Conservation (phyloP, 202 grass and related monocot species). For the Sporobolus alterniflorus region DNA sequence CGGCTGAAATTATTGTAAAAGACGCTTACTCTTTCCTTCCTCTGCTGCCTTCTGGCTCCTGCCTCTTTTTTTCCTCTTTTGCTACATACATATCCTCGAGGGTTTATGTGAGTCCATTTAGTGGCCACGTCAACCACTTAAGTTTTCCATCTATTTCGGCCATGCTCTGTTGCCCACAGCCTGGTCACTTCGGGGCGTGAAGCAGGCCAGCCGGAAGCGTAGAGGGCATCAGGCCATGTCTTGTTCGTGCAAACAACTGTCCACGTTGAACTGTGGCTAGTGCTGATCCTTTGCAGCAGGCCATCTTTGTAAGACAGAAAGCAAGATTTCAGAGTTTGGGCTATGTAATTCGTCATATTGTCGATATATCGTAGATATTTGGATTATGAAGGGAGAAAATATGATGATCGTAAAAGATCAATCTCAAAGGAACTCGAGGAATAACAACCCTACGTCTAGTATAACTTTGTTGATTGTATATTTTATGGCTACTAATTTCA, state of each 20-base stretch:
- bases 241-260: slow-evolving; percentile 25
- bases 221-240: slow-evolving; percentile 35
- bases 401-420: no score
- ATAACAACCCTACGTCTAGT: no score
- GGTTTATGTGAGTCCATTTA: slow-evolving; percentile 52
- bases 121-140: slow-evolving; percentile 44
- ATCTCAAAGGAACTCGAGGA: no score
- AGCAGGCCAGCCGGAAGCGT: slow-evolving; percentile 28
- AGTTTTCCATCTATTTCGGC: slow-evolving; percentile 18
- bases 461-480: no score
- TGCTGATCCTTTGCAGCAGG: background rate
- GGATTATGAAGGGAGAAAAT: no score
- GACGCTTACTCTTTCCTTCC: slow-evolving; percentile 41
- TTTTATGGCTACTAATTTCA: no score
- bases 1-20: slow-evolving; percentile 30
- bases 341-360: no score
- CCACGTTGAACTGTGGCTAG: slow-evolving; percentile 35
- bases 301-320: background rate
- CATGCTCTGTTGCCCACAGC: slow-evolving; percentile 28
- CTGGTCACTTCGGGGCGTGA: slow-evolving; percentile 12
- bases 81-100: slow-evolving; percentile 30
- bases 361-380: no score
- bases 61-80: slow-evolving; percentile 21
- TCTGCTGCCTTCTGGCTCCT: background rate
- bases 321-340: background rate